A percentile compares a stretch with the other conserved stretches of the same genome.
Evolutionary conservation across 2,329 filamentous ascomycete species (phyloP).

Genomic region (Cladosporium sp.): DNA sequence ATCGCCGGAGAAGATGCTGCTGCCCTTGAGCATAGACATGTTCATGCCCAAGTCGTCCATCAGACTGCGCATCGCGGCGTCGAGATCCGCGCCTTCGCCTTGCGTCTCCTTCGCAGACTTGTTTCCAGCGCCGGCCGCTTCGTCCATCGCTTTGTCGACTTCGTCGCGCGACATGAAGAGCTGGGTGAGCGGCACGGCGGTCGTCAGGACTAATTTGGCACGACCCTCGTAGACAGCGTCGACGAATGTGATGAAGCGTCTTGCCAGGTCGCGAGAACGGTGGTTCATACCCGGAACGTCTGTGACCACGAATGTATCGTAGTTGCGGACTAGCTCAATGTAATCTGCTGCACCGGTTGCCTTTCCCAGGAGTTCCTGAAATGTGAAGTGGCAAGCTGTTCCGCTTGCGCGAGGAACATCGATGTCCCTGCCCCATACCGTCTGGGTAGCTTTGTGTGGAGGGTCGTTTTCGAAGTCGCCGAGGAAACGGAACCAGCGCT

Average conservation of each 20-base stretch:
- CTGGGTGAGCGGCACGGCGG: conserved; percentile 74
- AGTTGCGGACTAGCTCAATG: conserved; percentile 80
- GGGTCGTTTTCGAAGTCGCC: conserved; percentile 72
- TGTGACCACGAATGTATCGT: conserved; percentile 88
- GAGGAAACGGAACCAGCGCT: conserved; percentile 93
- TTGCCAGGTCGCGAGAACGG: conserved; percentile 75
- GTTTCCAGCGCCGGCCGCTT: conserved; percentile 23
- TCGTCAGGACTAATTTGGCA: conserved; percentile 92
- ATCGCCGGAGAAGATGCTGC: conserved; percentile 83
- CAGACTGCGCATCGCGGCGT: conserved; percentile 68
- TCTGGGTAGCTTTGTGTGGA: conserved; percentile 71
- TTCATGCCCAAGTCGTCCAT: conserved; percentile 85
- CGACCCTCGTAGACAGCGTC: conserved; percentile 90
- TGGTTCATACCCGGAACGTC: conserved; percentile 89
- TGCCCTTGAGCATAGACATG: conserved; percentile 76
- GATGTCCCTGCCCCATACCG: conserved; percentile 90
- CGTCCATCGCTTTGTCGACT: conserved; percentile 40
- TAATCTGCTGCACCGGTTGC: conserved; percentile 94
- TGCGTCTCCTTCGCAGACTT: conserved; percentile 18
- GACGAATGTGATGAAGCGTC: conserved; percentile 95
- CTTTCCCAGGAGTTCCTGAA: conserved; percentile 81
- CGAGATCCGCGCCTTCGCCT: conserved; percentile 39
- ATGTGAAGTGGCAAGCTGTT: conserved; percentile 82
- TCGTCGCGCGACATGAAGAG: conserved; percentile 56
- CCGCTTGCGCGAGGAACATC: conserved; percentile 82